phyloP scores from a whole-genome alignment of 495 filamentous ascomycete genomes.

The Trichoderma virens region DNA sequence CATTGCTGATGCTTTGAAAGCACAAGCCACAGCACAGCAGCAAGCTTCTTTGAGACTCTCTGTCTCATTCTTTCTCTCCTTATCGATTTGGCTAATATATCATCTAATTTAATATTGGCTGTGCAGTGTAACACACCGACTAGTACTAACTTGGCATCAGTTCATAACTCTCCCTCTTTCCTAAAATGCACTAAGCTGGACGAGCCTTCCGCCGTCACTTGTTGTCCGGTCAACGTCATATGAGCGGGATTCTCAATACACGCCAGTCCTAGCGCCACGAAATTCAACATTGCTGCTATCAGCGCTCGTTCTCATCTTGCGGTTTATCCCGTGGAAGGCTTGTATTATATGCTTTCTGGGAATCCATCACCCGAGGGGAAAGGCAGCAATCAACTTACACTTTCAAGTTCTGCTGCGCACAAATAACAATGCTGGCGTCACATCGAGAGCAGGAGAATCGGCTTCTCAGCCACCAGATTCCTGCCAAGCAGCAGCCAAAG shows the following conservation, averaged over 20 bases:
- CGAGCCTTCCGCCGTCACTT: background rate
- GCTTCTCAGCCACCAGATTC: slow-evolving; percentile 62
- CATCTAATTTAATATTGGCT: too few relatives aligned
- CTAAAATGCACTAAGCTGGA: too few relatives aligned
- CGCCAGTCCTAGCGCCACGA: background rate
- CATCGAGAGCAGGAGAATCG: slow-evolving; percentile 84
- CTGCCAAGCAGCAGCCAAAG: slow-evolving; percentile 63
- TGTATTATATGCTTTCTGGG: too few relatives aligned
- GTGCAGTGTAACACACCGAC: too few relatives aligned
- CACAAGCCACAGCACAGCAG: too few relatives aligned
- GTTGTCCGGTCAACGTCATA: background rate
- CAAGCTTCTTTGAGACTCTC: background rate
- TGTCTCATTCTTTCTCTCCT: background rate
- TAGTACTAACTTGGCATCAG: background rate
- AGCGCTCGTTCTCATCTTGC: background rate
- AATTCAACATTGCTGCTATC: background rate
- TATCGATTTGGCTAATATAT: background rate
- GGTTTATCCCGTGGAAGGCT: too few relatives aligned
- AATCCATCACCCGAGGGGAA: too few relatives aligned
- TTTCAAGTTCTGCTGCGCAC: background rate
- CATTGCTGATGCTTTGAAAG: too few relatives aligned
- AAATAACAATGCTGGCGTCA: slow-evolving; percentile 61
- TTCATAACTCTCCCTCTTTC: background rate
- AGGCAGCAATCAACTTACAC: too few relatives aligned
- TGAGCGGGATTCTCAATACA: background rate